These are phyloP conservation scores for Limnanthes douglasii DNA, from an alignment of 345 rosid genomes.

Conservation along the genomic window DNA sequence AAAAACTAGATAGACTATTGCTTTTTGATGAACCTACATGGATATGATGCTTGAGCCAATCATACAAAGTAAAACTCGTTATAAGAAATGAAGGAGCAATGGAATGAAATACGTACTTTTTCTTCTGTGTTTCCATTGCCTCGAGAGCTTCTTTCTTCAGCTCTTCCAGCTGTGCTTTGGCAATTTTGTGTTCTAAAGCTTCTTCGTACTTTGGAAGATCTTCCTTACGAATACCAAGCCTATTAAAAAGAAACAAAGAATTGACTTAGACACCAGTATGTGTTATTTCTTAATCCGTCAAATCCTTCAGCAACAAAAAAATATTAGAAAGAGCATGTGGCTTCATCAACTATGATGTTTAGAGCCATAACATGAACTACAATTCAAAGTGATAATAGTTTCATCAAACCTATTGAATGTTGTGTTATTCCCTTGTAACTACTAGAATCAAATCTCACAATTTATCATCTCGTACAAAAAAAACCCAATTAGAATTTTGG, in stretches of 20 bases:
- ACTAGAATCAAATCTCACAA: too few species aligned
- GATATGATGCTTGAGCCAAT: too few species aligned
- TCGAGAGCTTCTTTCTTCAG: slow-evolving; percentile 83
- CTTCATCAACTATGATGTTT: slow-evolving; percentile 1
- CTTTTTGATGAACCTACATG: too few species aligned
- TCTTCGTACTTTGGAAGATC: slow-evolving; percentile 92
- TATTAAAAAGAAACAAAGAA: slow-evolving; percentile 10
- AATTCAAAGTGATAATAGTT: too few species aligned
- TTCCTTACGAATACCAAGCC: slow-evolving; percentile 81
- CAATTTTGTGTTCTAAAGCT: slow-evolving; percentile 56
- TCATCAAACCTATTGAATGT: too few species aligned
- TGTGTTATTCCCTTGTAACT: too few species aligned
- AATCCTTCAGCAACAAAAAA: not conserved
- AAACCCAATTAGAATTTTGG: too few species aligned
- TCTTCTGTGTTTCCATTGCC: slow-evolving; percentile 91
- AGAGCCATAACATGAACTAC: not conserved
- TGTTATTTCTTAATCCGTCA: not conserved
- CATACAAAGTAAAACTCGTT: too few species aligned
- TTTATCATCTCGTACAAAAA: too few species aligned
- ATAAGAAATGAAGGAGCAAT: not conserved
- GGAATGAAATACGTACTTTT: slow-evolving; percentile 29
- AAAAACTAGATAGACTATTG: not conserved
- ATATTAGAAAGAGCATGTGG: not conserved
- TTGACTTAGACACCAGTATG: not conserved
- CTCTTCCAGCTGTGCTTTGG: slow-evolving; percentile 81